Base-by-base conservation (phyloP, 139 green algal species). In the Ulvella scutata region DNA sequence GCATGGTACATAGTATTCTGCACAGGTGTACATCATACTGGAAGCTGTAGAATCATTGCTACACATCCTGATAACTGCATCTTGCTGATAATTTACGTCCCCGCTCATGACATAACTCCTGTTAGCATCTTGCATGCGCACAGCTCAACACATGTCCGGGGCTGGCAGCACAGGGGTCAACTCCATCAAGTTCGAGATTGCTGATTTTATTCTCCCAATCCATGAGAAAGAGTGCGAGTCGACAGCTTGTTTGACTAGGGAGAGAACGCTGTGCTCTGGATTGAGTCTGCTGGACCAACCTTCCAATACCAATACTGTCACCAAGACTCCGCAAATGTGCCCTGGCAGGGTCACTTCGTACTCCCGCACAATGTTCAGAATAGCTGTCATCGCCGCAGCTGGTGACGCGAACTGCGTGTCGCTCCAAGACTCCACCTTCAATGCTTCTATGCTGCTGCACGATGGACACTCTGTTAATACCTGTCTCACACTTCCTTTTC, bases 301-400 rank as follows among this genome's bases (percentile, higher is more conserved):
- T 79, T 97, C 90, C 43, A 96, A 78, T 28, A 96, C 88, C 62
- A 96, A 80, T 3, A 89, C 92, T 1, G 91, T 93, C 43, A 96
- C 90, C 38, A 96, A 84, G 37, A 90, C 88, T 3, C 89, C 88
- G 75, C 86, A 93, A 74, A 96, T 94, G 76, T 95, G 87, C 26
- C 90, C 91, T 2, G 91, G 91, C 73, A 96, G 78, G 37, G 36
- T 85, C 75, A 89, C 82, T 34, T 87, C 37, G 82, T 96, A 82
- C 75, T 81, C 74, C n/a, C 91, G 79, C 1, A 95, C 83, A 10
- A 92, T 77, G 73, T 96, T 89, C 67, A 96, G 75, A 21, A 93
- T 83, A 0, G 82, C 75, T 0, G 84, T 76, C 62, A 96, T 82
- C 3, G 88, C 89, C 9, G 93, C 89, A n/a, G 87, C 87, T 0